phyloP scores from a whole-genome alignment of 306 rosid genomes.

The Castanospermum australe region DNA sequence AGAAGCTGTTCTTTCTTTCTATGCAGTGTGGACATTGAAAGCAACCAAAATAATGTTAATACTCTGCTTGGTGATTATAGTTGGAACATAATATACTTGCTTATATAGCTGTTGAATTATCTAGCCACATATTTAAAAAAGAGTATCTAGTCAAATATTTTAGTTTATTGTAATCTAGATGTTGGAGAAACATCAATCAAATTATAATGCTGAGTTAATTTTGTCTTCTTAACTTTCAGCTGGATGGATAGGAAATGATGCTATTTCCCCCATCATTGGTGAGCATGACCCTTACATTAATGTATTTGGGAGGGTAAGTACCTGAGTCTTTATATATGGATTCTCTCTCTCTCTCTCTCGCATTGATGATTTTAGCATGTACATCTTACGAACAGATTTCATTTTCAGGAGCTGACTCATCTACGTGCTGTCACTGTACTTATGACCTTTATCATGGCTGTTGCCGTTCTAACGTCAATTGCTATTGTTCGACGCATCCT shows the following conservation, averaged over 20 bases:
- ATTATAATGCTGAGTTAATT: slow-evolving; percentile 28
- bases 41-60: neutral
- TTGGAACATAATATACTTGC: slow-evolving; percentile 13
- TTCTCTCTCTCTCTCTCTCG: neutral
- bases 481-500: slow-evolving; percentile 92
- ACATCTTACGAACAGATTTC: slow-evolving; percentile 19
- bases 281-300: slow-evolving; percentile 78
- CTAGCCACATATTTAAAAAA: neutral
- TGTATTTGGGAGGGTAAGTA: slow-evolving; percentile 82
- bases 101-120: neutral
- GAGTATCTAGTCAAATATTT: neutral
- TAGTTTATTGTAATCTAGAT: neutral
- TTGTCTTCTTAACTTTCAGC: slow-evolving; percentile 57
- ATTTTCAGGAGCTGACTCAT: slow-evolving; percentile 81
- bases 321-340: neutral
- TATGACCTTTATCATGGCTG: slow-evolving; percentile 80
- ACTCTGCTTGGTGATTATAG: slow-evolving; percentile 7
- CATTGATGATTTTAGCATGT: slow-evolving; percentile 14
- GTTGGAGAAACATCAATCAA: slow-evolving; percentile 16
- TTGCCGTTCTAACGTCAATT: slow-evolving; percentile 83
- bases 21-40: neutral
- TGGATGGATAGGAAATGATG: slow-evolving; percentile 97
- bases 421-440: slow-evolving; percentile 74
- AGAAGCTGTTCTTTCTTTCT: neutral
- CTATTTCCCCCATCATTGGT: slow-evolving; percentile 88